Conservation (phyloP, 78 protist genomes). For the Isochrysis galbana region DNA sequence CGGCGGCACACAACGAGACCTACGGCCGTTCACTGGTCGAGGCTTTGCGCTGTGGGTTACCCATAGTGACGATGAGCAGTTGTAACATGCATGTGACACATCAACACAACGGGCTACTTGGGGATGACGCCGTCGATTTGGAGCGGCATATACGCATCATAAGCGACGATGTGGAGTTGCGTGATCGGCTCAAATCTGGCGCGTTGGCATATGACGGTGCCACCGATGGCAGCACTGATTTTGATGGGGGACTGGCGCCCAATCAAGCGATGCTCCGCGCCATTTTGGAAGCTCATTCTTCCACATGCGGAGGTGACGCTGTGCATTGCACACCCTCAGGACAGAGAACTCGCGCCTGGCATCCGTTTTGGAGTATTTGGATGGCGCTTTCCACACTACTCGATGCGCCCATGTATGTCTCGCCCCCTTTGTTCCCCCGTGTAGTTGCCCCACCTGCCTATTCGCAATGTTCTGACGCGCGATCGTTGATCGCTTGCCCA, state of each 20-base stretch:
- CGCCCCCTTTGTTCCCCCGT: too few species aligned
- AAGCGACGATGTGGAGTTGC: background rate
- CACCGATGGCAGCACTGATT: background rate
- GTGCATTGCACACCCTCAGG: too few species aligned
- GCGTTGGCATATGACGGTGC: background rate
- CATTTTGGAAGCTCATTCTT: background rate
- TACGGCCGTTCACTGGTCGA: slow-evolving; percentile 1
- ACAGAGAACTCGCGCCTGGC: background rate
- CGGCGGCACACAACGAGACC: slow-evolving; percentile 11
- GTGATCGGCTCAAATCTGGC: background rate
- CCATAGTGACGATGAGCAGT: background rate
- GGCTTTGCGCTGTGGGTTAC: background rate
- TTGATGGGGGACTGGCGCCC: too few species aligned
- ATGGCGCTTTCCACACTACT: too few species aligned
- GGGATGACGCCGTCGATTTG: background rate
- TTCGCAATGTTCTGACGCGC: too few species aligned
- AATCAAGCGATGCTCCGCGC: background rate
- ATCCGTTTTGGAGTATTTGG: background rate
- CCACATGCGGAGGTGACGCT: background rate
- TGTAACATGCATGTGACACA: background rate
- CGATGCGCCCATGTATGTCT: too few species aligned
- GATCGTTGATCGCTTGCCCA: too few species aligned
- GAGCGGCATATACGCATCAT: background rate
- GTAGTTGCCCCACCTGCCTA: too few species aligned
- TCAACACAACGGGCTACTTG: background rate